Evolutionary conservation across 108 stramenopile genomes (phyloP).

Genomic region (Fragilaria radians): DNA sequence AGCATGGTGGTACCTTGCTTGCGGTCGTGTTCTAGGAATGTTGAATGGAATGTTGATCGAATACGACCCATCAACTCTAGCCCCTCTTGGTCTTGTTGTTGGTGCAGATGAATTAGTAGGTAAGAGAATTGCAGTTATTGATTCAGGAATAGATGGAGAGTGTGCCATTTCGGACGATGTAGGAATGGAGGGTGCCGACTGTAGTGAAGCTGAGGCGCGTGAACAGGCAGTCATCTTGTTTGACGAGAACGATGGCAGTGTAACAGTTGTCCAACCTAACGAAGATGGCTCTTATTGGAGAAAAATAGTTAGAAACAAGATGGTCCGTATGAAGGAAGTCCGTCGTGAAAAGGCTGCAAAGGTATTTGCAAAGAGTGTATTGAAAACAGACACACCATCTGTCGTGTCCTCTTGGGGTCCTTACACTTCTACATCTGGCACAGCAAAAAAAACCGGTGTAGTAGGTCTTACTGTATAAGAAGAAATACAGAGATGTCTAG

Average conservation of each 20-base stretch:
- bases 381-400: conserved; percentile 31
- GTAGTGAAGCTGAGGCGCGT: conserved; percentile 30
- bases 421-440: conserved; percentile 45
- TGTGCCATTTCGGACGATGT: conserved; percentile 32
- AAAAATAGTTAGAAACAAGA: conserved; percentile 90
- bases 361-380: conserved; percentile 44
- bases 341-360: conserved; percentile 74
- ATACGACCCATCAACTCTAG: conserved; percentile 85
- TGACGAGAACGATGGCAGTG: conserved; percentile 31
- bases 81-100: conserved; percentile 92
- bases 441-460: conserved; percentile 9
- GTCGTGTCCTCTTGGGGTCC: conserved; percentile 46
- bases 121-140: conserved; percentile 61
- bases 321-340: conserved; percentile 77
- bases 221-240: conserved; percentile 59
- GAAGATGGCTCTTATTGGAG: conserved; percentile 95
- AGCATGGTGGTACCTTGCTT: conserved; percentile 92
- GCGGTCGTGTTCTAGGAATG: conserved; percentile 86
- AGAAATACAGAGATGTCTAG: no score
- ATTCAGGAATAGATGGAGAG: conserved; percentile 41
- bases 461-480: neutral
- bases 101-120: conserved; percentile 70
- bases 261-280: conserved; percentile 87
- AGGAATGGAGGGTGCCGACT: conserved; percentile 65
- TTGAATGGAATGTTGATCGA: conserved; percentile 87